phyloP scores from a whole-genome alignment of 768 basidiomycete genomes.

The Trametes elegans region DNA sequence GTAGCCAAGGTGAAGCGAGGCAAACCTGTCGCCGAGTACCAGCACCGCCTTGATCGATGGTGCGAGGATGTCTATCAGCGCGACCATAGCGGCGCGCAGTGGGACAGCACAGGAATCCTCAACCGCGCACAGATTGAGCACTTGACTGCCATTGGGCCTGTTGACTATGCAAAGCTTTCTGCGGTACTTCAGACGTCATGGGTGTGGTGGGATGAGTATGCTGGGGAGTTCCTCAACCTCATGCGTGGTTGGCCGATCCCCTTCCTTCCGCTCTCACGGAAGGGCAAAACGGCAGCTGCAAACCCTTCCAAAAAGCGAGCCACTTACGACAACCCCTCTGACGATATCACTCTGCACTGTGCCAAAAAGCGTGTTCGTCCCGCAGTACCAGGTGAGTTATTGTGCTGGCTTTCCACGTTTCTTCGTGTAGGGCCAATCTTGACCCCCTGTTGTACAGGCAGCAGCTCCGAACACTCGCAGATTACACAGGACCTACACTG shows the following conservation, averaged over 20 bases:
- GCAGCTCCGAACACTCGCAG: too few relatives aligned
- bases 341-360: too few relatives aligned
- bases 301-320: too few relatives aligned
- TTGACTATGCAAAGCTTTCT: not conserved
- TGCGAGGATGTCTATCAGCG: not conserved
- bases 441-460: too few relatives aligned
- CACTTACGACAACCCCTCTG: too few relatives aligned
- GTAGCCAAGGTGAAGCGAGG: not conserved
- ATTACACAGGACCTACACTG: too few relatives aligned
- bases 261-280: not conserved
- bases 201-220: not conserved
- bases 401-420: too few relatives aligned
- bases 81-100: slow-evolving; percentile 2
- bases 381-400: too few relatives aligned
- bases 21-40: not conserved
- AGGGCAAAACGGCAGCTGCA: not conserved
- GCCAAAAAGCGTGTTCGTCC: too few relatives aligned
- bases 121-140: not conserved
- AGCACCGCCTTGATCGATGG: not conserved
- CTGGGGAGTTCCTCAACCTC: not conserved
- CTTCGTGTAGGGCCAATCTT: too few relatives aligned
- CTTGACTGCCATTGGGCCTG: not conserved
- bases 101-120: slow-evolving; percentile 3
- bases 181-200: not conserved
- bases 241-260: not conserved